Conservation (phyloP, 2,329 filamentous ascomycete species). For the Aureobasidium sp. region DNA sequence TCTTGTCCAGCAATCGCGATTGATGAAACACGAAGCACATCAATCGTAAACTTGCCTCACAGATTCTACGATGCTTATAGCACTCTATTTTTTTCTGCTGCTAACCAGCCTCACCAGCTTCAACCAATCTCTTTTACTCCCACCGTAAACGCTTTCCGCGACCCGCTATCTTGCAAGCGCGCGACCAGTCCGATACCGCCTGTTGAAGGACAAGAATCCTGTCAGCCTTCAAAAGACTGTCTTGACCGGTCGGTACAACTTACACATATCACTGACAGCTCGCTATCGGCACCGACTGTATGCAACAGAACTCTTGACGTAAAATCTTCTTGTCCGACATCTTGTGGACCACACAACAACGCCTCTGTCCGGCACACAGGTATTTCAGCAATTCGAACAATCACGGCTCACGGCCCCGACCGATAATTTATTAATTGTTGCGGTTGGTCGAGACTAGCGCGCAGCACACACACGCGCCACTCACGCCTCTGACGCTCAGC, state of each 20-base stretch:
- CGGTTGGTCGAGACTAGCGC: not conserved
- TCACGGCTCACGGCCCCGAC: constrained; percentile 1
- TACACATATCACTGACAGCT: not conserved
- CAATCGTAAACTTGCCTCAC: not conserved
- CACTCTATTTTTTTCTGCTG: not conserved
- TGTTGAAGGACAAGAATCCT: not conserved
- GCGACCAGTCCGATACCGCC: not conserved
- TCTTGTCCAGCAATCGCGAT: not conserved
- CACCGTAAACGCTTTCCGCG: constrained; percentile 1
- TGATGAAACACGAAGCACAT: constrained; percentile 6
- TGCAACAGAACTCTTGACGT: not conserved
- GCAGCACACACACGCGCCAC: constrained; percentile 3
- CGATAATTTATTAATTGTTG: not conserved
- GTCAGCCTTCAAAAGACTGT: not conserved
- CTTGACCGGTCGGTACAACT: constrained; percentile 1
- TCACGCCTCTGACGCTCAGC: constrained; percentile 10
- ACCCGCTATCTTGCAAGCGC: not conserved
- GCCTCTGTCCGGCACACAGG: not conserved
- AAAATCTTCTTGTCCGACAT: not conserved
- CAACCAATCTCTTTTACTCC: not conserved
- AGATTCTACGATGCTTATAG: not conserved
- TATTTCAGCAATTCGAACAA: not conserved
- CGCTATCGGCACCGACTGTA: not conserved
- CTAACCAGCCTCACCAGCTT: not conserved
- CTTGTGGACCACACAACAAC: not conserved